Conservation (phyloP, 2,329 filamentous ascomycete species). For the Volutella citrinella region DNA sequence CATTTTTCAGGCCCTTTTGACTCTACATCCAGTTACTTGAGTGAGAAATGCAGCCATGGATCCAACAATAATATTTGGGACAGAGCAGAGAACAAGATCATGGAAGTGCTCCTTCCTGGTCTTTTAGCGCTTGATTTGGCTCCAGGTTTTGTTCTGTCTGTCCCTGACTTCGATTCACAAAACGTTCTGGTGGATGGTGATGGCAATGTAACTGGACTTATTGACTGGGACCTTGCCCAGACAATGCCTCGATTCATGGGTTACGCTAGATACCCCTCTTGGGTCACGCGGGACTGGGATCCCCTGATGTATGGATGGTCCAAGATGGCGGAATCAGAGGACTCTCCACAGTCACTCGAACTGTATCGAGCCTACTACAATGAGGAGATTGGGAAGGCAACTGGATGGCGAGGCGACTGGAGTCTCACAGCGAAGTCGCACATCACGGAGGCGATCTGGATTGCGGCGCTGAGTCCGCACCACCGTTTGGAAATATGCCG, state of each 20-base stretch:
- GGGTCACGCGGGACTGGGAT: constrained; percentile 19
- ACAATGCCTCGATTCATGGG: constrained; percentile 8
- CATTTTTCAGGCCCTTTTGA: constrained; percentile 8
- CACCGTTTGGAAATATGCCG: constrained; percentile 9
- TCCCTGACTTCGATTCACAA: constrained; percentile 17
- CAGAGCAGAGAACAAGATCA: constrained; percentile 4
- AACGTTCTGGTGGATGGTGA: constrained; percentile 13
- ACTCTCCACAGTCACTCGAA: constrained; percentile 10
- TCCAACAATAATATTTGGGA: constrained; percentile 1
- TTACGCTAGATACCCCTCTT: constrained; percentile 10
- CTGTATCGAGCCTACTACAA: constrained; percentile 7
- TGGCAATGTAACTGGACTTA: constrained; percentile 9
- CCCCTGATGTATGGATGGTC: constrained; percentile 13
- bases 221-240: constrained; percentile 13
- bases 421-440: constrained; percentile 7
- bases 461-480: constrained; percentile 1
- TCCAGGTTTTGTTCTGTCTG: constrained; percentile 12
- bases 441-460: constrained; percentile 9
- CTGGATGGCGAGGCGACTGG: constrained; percentile 6
- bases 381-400: constrained; percentile 6
- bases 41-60: not conserved
- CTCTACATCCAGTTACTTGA: constrained; percentile 6
- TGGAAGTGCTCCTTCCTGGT: constrained; percentile 5
- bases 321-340: constrained; percentile 7
- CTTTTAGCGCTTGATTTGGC: constrained; percentile 2